Base-by-base conservation (phyloP, 1,284 basidiomycete genomes). In the Ceratobasidium sp. region DNA sequence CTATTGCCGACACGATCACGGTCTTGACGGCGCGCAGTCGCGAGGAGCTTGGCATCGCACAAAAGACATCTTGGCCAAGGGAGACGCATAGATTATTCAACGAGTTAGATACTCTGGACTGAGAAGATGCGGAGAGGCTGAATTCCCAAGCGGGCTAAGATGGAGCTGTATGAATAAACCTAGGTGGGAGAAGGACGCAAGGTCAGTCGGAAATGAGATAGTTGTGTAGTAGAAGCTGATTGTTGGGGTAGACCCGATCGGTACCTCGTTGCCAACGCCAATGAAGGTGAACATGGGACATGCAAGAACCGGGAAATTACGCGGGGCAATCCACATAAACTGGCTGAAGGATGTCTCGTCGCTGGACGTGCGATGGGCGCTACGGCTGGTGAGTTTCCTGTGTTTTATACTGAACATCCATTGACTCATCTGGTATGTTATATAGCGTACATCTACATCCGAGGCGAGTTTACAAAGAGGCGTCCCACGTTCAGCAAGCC, bases 161-260 rank as follows among this genome's bases (percentile, higher is more conserved):
- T 99, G 97, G 97, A 95, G 93, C 85, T 98, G 98, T 86, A 99
- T 97, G 94, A 98, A 99, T 89, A 99, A 99, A 88, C 97, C 97
- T 42, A 94, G 94, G 60, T 99, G 97, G 97, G 93, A 99, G 88
- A 95, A 96, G 84, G 97, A 99, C 85, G 91, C 91, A 79, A 90
- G 96, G 92, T 94, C 79, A 79, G 89, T 83, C 42, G 42, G 58
- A 20, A 56, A 46, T 7, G 3, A 15, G 42, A 49, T 20, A 58
- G 1, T 23, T 46, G 33, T 53, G 9, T 46, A 15, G 15, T 12
- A 20, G 33, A 44, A 61, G 53, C 61, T 69, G 12, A 73, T 33
- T 46, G 0, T 7, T 28, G n/a, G 28, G 46, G 18, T 80, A 94
- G 94, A 78, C 97, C 97, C 20, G 55, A 12, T 28, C 93, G 97